phyloP scores from a whole-genome alignment of 768 basidiomycete species.

The Coprinopsis strossmayeri region DNA sequence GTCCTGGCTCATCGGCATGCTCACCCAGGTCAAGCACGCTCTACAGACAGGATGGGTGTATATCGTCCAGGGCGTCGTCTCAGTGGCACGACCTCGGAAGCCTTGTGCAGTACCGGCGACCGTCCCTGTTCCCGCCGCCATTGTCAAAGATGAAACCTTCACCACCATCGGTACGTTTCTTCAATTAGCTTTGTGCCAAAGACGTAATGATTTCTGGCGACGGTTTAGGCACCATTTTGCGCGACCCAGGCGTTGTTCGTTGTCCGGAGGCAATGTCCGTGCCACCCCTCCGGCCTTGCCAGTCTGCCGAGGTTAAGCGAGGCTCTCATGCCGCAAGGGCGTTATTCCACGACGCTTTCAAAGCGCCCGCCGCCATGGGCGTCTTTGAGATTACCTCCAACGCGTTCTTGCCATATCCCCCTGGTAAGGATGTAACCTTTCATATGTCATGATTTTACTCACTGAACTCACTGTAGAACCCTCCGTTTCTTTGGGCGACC shows the following conservation, averaged over 20 bases:
- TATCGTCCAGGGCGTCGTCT: not conserved
- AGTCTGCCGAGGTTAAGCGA: not conserved
- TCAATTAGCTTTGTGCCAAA: too few species aligned
- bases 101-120: not conserved
- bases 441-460: not conserved
- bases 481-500: not conserved
- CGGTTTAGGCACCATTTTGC: too few species aligned
- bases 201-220: too few species aligned
- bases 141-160: not conserved
- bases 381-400: slow-evolving; percentile 3
- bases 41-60: not conserved
- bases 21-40: not conserved
- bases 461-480: not conserved
- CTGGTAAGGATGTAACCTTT: not conserved
- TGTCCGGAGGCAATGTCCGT: not conserved
- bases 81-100: not conserved
- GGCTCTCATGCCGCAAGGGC: slow-evolving; percentile 7
- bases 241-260: not conserved
- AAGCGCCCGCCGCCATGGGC: not conserved
- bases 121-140: not conserved
- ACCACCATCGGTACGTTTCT: not conserved
- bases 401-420: not conserved
- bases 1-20: not conserved
- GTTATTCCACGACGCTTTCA: slow-evolving; percentile 7
- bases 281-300: not conserved